phyloP scores from a whole-genome alignment of 129 eudicot species.

The Chrysanthemum lavandulifolium region DNA sequence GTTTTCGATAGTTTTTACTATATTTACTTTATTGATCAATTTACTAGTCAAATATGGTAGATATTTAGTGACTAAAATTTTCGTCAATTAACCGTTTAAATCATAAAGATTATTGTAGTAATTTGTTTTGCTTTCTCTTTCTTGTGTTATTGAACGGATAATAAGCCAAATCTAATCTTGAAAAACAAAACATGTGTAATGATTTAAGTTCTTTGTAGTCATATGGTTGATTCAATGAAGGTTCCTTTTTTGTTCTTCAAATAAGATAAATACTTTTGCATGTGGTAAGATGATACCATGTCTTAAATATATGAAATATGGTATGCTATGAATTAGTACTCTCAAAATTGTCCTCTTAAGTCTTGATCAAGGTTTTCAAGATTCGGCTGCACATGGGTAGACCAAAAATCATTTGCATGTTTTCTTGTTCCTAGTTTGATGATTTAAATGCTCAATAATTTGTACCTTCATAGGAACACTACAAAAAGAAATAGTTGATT shows the following conservation, averaged over 20 bases:
- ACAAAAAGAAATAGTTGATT: no score
- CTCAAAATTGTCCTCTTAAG: slow-evolving; percentile 20
- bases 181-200: slow-evolving; percentile 14
- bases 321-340: neutral
- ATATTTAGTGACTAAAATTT: neutral
- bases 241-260: slow-evolving; percentile 22
- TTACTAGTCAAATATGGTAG: no score
- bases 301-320: neutral
- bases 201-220: slow-evolving; percentile 17
- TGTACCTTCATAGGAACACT: neutral
- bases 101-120: neutral
- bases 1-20: no score
- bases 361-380: neutral
- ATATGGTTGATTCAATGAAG: slow-evolving; percentile 36
- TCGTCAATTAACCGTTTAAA: neutral
- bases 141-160: slow-evolving; percentile 21
- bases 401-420: slow-evolving; percentile 14
- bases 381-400: slow-evolving; percentile 18
- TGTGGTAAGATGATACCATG: slow-evolving; percentile 22
- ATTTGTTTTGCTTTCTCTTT: slow-evolving; percentile 5
- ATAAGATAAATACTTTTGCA: slow-evolving; percentile 18
- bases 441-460: neutral
- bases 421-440: slow-evolving; percentile 18
- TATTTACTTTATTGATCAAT: no score
- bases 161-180: slow-evolving; percentile 4